These are phyloP conservation scores for Thalassia testudinum DNA, from an alignment of 116 monocot species.

Conservation along the genomic window DNA sequence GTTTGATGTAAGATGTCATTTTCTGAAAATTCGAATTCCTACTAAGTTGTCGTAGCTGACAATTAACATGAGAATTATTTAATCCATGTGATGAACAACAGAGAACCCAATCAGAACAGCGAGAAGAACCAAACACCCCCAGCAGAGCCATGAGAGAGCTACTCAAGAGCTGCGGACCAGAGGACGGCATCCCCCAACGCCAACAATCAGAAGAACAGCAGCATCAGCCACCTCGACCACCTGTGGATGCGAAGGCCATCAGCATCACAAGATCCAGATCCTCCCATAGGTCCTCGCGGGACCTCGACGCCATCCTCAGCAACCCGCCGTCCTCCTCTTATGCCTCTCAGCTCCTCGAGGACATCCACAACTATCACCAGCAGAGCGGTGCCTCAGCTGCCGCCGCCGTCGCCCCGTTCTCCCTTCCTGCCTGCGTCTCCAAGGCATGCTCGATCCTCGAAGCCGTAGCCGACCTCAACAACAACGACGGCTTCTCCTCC, in stretches of 20 bases:
- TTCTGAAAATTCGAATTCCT: too few relatives aligned
- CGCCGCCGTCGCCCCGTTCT: slow-evolving; percentile 16
- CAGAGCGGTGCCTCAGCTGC: not conserved
- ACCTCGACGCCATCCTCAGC: slow-evolving; percentile 33
- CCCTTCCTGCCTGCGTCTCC: slow-evolving; percentile 81
- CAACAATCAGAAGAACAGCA: slow-evolving; percentile 4
- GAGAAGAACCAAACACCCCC: not conserved
- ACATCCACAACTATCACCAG: slow-evolving; percentile 77
- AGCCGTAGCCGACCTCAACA: slow-evolving; percentile 85
- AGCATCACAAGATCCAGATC: slow-evolving; percentile 38
- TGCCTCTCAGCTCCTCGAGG: slow-evolving; percentile 57
- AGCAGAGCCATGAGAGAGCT: slow-evolving; percentile 14
- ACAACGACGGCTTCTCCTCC: slow-evolving; percentile 1
- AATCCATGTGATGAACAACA: slow-evolving; percentile 1
- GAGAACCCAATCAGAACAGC: slow-evolving; percentile 7
- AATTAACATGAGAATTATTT: too few relatives aligned
- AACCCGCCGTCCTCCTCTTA: slow-evolving; percentile 17
- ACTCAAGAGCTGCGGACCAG: slow-evolving; percentile 12
- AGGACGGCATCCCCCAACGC: slow-evolving; percentile 13
- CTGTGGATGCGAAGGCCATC: slow-evolving; percentile 1
- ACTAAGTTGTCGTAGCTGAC: too few relatives aligned
- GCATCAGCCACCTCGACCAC: slow-evolving; percentile 3
- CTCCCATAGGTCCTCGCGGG: slow-evolving; percentile 60
- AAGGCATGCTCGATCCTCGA: slow-evolving; percentile 93
- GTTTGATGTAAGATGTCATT: too few relatives aligned